Evolutionary conservation across 768 basidiomycete species (phyloP).

Genomic region (Mrakia blollopis): DNA sequence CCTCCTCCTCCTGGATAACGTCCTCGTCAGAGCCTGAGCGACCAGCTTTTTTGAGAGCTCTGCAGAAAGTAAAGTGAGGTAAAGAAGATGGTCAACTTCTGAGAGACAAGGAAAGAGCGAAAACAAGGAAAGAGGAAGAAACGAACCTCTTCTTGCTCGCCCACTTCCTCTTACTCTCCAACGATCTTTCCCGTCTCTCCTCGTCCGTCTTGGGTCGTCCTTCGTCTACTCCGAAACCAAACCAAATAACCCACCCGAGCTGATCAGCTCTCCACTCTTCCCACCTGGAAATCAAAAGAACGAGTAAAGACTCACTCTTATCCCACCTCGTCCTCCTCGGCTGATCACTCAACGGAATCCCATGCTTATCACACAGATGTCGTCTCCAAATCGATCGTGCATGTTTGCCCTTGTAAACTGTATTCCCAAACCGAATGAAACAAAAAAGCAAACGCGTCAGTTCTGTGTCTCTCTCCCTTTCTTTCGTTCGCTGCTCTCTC

Average conservation of each 20-base stretch:
- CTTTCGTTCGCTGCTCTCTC: not conserved
- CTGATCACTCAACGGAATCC: slow-evolving; percentile 25
- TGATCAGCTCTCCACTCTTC: not conserved
- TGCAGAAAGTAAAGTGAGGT: not conserved
- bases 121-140: too few species aligned
- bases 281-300: too few species aligned
- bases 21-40: not conserved
- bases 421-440: too few species aligned
- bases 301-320: not conserved
- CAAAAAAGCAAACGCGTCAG: not conserved
- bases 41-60: not conserved
- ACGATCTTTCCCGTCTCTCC: slow-evolving; percentile 14
- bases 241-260: not conserved
- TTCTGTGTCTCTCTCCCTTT: too few species aligned
- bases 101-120: too few species aligned
- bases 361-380: slow-evolving; percentile 29
- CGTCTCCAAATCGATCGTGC: slow-evolving; percentile 31
- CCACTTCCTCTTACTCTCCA: slow-evolving; percentile 18
- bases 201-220: slow-evolving; percentile 19
- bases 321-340: slow-evolving; percentile 29
- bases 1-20: not conserved
- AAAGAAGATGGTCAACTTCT: not conserved
- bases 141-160: slow-evolving; percentile 8
- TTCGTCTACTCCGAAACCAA: not conserved
- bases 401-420: slow-evolving; percentile 26